Base-by-base conservation (phyloP, 305 asterid genomes). In the Solanum chacoense region DNA sequence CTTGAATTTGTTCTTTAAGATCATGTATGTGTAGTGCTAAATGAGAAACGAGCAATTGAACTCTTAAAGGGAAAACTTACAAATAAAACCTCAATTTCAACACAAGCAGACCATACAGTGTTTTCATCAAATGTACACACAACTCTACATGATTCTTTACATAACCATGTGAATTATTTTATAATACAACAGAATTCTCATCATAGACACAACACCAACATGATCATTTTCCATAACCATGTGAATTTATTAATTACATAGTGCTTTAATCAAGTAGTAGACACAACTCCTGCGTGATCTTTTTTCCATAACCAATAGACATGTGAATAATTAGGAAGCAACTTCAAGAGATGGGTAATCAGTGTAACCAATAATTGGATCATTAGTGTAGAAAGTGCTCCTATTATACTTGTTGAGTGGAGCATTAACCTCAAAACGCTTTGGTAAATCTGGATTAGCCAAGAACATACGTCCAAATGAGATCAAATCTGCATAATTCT, bases 391-490 rank as follows among this genome's bases (percentile, higher is more conserved):
- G 86, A 88, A 88, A 34, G 85, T 84, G 59, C 78, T 88, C 88
- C 90, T 35, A 22, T 88, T 37, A 28, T 42, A 80, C 69, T 80
- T 40, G 37, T 80, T 80, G 16, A 80, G 69, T 28, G 85, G 38
- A 80, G 88, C 90, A 73, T 88, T 72, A 40, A 88, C 35, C 90
- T 84, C 85, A 2, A 88, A 88, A 42, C 90, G 88, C 85, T 84
- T 84, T 9, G 87, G 88, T 65, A 84, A 88, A 84, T 84, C 90
- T 11, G 88, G 88, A 45, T 88, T 88, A 11, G 71, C 85, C 85
- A 88, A 73, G 78, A 88, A 88, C 85, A 88, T 42, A 42, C 86
- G 69, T 80, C 86, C 86, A 42, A 80, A 87, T 32, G 89, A 55
- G 63, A 87, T 81, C 28, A 76, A 87, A 59, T 87, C 77, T 5